phyloP scores from a whole-genome alignment of 441 rosid species.

The Populus hybrid region DNA sequence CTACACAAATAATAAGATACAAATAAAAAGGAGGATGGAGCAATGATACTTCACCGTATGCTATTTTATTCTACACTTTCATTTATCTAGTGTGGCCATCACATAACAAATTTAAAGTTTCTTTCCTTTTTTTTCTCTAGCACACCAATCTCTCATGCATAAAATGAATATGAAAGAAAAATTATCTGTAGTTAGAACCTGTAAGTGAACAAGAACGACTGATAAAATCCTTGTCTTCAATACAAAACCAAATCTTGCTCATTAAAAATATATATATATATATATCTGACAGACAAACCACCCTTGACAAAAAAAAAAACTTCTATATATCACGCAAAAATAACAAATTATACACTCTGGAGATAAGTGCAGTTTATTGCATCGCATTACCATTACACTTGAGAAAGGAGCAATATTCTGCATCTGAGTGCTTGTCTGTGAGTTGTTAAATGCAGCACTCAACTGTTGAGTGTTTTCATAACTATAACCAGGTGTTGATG shows the following conservation, averaged over 20 bases:
- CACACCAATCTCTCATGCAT: background rate
- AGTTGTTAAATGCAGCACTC: conserved; percentile 50
- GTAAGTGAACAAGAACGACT: background rate
- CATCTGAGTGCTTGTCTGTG: conserved; percentile 66
- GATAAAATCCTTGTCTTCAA: background rate
- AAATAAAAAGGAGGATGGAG: background rate
- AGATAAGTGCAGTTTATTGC: background rate
- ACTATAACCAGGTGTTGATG: conserved; percentile 59
- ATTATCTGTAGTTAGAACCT: background rate
- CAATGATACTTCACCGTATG: background rate
- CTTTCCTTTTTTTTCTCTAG: background rate
- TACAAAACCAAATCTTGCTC: background rate
- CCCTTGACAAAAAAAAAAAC: background rate
- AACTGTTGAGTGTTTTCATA: conserved; percentile 69
- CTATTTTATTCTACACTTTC: background rate
- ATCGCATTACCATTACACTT: conserved; percentile 64
- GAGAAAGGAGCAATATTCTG: conserved; percentile 74
- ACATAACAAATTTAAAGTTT: background rate
- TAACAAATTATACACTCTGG: background rate
- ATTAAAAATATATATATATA: background rate
- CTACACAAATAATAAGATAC: background rate
- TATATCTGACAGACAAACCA: background rate
- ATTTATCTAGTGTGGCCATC: background rate
- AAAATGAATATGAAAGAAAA: background rate
- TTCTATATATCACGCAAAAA: background rate